Evolutionary conservation across 148 eudicot genomes (phyloP).

Genomic region (Dysphania ambrosioides): DNA sequence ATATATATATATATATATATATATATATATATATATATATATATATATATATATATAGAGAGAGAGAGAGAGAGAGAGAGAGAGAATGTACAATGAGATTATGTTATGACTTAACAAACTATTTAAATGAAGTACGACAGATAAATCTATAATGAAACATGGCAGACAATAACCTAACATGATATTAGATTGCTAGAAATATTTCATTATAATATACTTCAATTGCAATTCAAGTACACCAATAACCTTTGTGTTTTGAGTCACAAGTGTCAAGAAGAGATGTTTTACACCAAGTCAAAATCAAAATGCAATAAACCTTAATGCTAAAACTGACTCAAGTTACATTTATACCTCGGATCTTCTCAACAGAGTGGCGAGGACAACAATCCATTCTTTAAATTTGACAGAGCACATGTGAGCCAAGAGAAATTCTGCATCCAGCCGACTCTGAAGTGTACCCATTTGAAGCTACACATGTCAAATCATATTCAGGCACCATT

Average conservation of each 20-base stretch:
- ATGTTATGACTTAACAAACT: too few species aligned
- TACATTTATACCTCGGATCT: constrained; percentile 76
- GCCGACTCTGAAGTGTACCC: constrained; percentile 85
- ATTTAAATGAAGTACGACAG: too few species aligned
- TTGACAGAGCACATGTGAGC: constrained; percentile 99
- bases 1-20: too few species aligned
- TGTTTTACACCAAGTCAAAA: neutral
- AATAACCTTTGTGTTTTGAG: neutral
- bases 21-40: too few species aligned
- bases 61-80: too few species aligned
- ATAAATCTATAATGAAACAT: too few species aligned
- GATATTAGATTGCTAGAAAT: too few species aligned
- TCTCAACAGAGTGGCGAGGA: constrained; percentile 89
- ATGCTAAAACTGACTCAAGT: too few species aligned
- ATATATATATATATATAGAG: too few species aligned
- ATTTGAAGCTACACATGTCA: constrained; percentile 69
- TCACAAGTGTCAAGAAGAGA: neutral
- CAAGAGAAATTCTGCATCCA: constrained; percentile 97
- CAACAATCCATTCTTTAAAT: constrained; percentile 98
- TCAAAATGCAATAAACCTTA: neutral
- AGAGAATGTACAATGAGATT: too few species aligned
- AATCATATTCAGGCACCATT: neutral
- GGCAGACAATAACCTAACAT: too few species aligned
- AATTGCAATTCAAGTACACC: neutral
- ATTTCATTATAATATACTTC: neutral